Evolutionary conservation across 2,329 filamentous ascomycete species (phyloP).

Genomic region (Cercospora brassicicola): DNA sequence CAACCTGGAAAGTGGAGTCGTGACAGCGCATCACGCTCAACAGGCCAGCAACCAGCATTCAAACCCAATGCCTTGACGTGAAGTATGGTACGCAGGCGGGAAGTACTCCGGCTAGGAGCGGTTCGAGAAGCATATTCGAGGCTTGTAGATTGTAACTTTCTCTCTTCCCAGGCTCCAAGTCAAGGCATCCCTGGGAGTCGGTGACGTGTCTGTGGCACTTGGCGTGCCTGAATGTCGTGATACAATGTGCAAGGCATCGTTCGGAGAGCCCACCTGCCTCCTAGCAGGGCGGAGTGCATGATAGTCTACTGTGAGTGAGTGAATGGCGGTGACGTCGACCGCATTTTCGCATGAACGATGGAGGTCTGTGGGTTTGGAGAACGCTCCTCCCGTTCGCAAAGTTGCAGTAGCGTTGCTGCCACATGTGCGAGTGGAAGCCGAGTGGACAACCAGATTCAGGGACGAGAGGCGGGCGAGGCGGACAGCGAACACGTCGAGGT

Average conservation of each 20-base stretch:
- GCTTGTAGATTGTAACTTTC: background rate
- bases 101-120: background rate
- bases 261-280: background rate
- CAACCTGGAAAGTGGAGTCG: background rate
- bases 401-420: slow-evolving; percentile 5
- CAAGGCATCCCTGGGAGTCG: background rate
- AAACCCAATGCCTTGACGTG: background rate
- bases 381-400: background rate
- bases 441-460: slow-evolving; percentile 15
- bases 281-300: background rate
- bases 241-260: background rate
- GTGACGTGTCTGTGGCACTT: slow-evolving; percentile 11
- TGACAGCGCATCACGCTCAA: slow-evolving; percentile 7
- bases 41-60: background rate
- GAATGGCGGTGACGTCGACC: slow-evolving; percentile 4
- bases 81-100: background rate
- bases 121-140: slow-evolving; percentile 9
- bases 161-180: background rate
- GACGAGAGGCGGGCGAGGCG: background rate
- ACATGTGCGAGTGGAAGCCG: background rate
- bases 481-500: background rate
- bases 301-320: background rate
- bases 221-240: slow-evolving; percentile 4
- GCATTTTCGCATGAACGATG: background rate
- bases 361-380: background rate